Conservation (phyloP, 148 eudicot species). For the Fagopyrum esculentum region DNA sequence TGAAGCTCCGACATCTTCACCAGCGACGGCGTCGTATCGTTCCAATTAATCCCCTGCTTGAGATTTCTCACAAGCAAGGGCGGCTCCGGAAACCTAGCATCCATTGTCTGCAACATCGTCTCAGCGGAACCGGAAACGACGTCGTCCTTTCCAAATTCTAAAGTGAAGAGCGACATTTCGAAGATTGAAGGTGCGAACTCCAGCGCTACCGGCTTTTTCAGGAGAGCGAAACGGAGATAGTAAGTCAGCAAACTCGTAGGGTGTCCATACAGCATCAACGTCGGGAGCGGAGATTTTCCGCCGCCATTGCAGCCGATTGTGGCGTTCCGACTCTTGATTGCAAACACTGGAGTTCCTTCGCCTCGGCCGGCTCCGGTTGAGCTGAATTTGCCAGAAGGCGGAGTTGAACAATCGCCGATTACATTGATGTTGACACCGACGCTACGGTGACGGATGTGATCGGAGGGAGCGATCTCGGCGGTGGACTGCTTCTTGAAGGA, state of each 20-base stretch:
- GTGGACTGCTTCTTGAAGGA: conserved; percentile 22
- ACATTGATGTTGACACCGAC: background rate
- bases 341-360: conserved; percentile 5
- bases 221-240: conserved; percentile 57
- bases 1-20: conserved; percentile 57
- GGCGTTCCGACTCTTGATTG: conserved; percentile 15
- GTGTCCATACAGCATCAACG: conserved; percentile 36
- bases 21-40: conserved; percentile 26
- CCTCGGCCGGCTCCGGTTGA: conserved; percentile 6
- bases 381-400: background rate
- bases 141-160: conserved; percentile 28
- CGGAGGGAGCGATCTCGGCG: conserved; percentile 41
- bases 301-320: conserved; percentile 1
- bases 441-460: conserved; percentile 12
- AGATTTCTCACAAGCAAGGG: conserved; percentile 13
- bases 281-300: conserved; percentile 5
- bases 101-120: conserved; percentile 37
- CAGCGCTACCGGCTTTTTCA: conserved; percentile 46
- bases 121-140: conserved; percentile 46
- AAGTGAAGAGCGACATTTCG: conserved; percentile 29
- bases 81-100: conserved; percentile 53
- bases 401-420: background rate
- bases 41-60: conserved; percentile 16
- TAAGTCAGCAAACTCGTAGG: conserved; percentile 30
- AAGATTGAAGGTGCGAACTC: conserved; percentile 33